These are phyloP conservation scores for Sutorius australiensis DNA, from an alignment of 768 basidiomycete genomes.

Conservation along the genomic window DNA sequence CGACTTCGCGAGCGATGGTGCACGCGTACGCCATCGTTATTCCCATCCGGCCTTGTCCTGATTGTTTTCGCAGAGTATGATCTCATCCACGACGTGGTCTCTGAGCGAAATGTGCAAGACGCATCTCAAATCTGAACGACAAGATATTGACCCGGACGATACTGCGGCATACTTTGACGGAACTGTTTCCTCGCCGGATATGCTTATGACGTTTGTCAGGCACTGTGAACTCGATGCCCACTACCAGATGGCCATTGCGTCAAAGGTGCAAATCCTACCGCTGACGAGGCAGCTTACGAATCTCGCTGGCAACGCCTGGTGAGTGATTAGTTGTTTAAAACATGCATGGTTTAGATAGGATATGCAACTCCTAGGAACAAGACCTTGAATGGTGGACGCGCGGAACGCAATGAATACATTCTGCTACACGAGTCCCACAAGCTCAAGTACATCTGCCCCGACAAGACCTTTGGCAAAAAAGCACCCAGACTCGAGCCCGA, in stretches of 20 bases:
- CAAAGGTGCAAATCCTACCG: constrained; percentile 91
- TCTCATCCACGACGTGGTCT: constrained; percentile 96
- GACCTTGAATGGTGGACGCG: constrained; percentile 94
- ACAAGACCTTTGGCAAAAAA: constrained; percentile 87
- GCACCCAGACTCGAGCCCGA: constrained; percentile 45
- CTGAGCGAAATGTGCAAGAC: constrained; percentile 94
- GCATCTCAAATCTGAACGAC: constrained; percentile 78
- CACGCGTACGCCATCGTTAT: constrained; percentile 56
- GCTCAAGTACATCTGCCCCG: constrained; percentile 88
- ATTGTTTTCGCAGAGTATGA: constrained; percentile 69
- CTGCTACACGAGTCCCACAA: constrained; percentile 96
- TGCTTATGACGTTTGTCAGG: constrained; percentile 80
- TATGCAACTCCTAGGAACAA: constrained; percentile 67
- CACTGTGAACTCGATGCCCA: constrained; percentile 96
- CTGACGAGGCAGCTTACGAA: constrained; percentile 92
- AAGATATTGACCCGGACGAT: constrained; percentile 96
- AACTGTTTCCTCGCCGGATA: constrained; percentile 67
- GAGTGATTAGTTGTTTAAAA: constrained; percentile 20
- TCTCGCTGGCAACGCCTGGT: constrained; percentile 97
- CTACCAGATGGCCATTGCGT: constrained; percentile 94
- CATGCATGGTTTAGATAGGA: not conserved
- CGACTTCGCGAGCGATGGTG: constrained; percentile 91
- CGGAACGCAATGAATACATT: constrained; percentile 99
- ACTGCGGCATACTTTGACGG: constrained; percentile 89
- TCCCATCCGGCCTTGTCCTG: not conserved